Evolutionary conservation across 2,329 filamentous ascomycete species (phyloP), one percentile per base, ranked within the genome.

Genomic region (Hypoxylon sp.): DNA sequence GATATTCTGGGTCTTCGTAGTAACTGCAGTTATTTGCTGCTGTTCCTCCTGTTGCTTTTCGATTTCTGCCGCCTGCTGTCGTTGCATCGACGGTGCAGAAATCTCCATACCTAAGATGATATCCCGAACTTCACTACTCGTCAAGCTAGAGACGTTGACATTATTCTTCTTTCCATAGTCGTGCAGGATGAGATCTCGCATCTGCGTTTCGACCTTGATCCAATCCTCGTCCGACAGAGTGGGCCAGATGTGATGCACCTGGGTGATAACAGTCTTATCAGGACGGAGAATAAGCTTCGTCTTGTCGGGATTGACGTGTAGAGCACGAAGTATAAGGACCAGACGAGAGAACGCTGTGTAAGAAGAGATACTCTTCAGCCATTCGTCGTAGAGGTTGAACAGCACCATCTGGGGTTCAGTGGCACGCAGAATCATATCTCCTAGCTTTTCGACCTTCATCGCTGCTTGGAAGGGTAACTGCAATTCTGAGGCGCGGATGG

Each of bases 161-260:
- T 97, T 99, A 79, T 99, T 99, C 83, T 99, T 99, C 83, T 97
- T 99, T 69, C 94, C 94, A 69, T 99, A 99, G 70, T 99, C 94
- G 63, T 97, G 97, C 62, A 99, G 71, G 65, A 99, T 99, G 60
- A 99, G 78, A 78, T 99, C 94, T 71, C 94, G 88, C 30, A 99
- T 78, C 69, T 96, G 90, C 34, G 91, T 91, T 79, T 99, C 94
- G n/a, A 99, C 91, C 83, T 97, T 97, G 74, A 99, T 94, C 94
- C 94, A 99, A 58, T 96, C 92, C 64, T 99, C 94, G 60, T 99
- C 94, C 0, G 90, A 87, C 46, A 99, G 77, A 0, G 91, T 88
- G 1, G 94, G 94, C 94, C 94, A 99, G 69, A 99, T 99, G 71
- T 99, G 94, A 75, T 99, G 94, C 67, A 97, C 92, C 64, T 97